Conservation (phyloP, 2,329 filamentous ascomycete species). For the Botrytis hyacinthi region DNA sequence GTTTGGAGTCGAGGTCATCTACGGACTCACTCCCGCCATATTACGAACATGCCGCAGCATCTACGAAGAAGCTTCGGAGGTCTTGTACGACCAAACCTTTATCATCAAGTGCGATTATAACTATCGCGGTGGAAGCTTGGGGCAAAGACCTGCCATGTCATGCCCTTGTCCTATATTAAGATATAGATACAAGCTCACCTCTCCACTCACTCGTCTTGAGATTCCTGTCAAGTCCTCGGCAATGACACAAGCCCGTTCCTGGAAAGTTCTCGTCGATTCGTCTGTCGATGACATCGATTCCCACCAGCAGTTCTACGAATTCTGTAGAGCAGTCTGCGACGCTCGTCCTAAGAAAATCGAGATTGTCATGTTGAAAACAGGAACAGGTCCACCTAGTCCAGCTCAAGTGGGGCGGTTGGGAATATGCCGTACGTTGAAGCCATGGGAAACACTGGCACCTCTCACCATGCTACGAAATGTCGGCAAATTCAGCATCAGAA, state of each 20-base stretch:
- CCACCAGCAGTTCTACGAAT: neutral
- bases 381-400: neutral
- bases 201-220: neutral
- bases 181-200: neutral
- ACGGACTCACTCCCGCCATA: neutral
- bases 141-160: neutral
- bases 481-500: neutral
- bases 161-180: neutral
- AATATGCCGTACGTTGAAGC: neutral
- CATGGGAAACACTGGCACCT: neutral
- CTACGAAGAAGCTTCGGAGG: neutral
- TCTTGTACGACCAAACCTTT: neutral
- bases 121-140: neutral
- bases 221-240: neutral
- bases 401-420: neutral
- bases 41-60: neutral
- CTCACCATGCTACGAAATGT: slow-evolving; percentile 9
- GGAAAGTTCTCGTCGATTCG: neutral
- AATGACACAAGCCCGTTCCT: neutral
- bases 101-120: neutral
- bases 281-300: neutral
- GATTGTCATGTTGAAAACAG: neutral
- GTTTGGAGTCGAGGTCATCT: neutral
- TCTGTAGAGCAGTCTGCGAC: neutral
- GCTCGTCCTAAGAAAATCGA: neutral